Evolutionary conservation across 768 basidiomycete species (phyloP), one percentile per base, ranked within the genome.

Genomic region (Sporobolomyces roseus): DNA sequence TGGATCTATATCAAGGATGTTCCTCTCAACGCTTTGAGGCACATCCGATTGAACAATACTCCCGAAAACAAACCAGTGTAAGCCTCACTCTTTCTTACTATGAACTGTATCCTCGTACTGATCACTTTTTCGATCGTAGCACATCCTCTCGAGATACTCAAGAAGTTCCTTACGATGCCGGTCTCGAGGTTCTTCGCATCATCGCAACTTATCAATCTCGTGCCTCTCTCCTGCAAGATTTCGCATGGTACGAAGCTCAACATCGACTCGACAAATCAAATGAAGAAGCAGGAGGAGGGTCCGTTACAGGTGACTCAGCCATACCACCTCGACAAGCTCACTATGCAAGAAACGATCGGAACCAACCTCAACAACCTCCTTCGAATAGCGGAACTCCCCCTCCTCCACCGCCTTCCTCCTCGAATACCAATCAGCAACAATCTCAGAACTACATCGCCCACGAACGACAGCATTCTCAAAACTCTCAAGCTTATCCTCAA

Each of bases 71-170:
- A 98, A 80, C 94, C 96, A 3, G 94, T 99, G 64, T 65, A 32
- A 25, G 64, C 43, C 48, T 35, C 21, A 19, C 27, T 46, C 41
- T 25, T 21, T 21, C 46, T 23, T 6, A 19, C 29, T 33, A 12
- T 30, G 9, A 17, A 16, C 21, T 32, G 13, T 19, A 32, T 35
- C 0, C 17, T 13, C 25, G 38, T 41, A 13, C 3, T 23, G 14
- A 13, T 43, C 19, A 8, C 8, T 25, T 1, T n/a, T n/a, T n/a
- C n/a, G n/a, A n/a, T n/a, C 32, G 16, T 48, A 65, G 64, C 64
- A 99, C 96, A 2, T 96, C 96, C 75, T 96, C 93, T 12, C 86
- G 96, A 70, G 96, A 99, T 78, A 98, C 96, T 3, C 96, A 98
- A 78, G 96, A 98, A 77, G 83, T 98, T 19, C 85, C 93, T 51